Conservation (phyloP, 257 asterid species). For the Nicotiana tomentosiformis region DNA sequence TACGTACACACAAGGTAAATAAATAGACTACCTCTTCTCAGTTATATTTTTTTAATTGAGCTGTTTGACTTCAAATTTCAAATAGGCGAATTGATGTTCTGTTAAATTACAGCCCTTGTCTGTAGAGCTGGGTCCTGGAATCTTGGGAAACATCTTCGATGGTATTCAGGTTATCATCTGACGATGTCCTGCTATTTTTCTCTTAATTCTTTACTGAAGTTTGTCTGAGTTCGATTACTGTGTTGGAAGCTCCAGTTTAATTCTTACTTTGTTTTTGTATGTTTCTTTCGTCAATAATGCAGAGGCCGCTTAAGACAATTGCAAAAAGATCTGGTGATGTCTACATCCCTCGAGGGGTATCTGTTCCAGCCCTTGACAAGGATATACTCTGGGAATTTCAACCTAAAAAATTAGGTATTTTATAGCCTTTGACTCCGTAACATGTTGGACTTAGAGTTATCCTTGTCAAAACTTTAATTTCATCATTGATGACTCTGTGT, state of each 20-base stretch:
- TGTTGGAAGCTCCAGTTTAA: neutral
- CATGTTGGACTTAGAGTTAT: slow-evolving; percentile 3
- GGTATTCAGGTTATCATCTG: slow-evolving; percentile 75
- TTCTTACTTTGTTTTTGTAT: neutral
- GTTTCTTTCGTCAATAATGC: slow-evolving; percentile 23
- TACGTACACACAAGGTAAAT: slow-evolving; percentile 84
- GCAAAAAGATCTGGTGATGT: slow-evolving; percentile 94
- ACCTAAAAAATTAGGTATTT: slow-evolving; percentile 79
- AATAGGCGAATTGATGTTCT: neutral
- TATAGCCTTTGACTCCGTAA: neutral
- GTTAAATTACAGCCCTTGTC: slow-evolving; percentile 67
- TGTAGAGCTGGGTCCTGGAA: slow-evolving; percentile 95
- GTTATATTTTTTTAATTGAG: neutral
- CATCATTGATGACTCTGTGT: neutral
- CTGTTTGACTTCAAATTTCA: neutral
- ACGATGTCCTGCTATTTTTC: slow-evolving; percentile 12
- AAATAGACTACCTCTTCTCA: neutral
- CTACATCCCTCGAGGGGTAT: slow-evolving; percentile 96
- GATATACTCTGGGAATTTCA: slow-evolving; percentile 92
- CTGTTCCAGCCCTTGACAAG: slow-evolving; percentile 99
- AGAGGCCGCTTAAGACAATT: slow-evolving; percentile 96
- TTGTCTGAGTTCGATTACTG: neutral
- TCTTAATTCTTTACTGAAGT: neutral
- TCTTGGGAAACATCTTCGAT: slow-evolving; percentile 88
- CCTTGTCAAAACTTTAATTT: neutral